A percentile compares a stretch with the other conserved stretches of the same genome.
Evolutionary conservation across 768 basidiomycete species (phyloP).

Genomic region (Trametes villosa): DNA sequence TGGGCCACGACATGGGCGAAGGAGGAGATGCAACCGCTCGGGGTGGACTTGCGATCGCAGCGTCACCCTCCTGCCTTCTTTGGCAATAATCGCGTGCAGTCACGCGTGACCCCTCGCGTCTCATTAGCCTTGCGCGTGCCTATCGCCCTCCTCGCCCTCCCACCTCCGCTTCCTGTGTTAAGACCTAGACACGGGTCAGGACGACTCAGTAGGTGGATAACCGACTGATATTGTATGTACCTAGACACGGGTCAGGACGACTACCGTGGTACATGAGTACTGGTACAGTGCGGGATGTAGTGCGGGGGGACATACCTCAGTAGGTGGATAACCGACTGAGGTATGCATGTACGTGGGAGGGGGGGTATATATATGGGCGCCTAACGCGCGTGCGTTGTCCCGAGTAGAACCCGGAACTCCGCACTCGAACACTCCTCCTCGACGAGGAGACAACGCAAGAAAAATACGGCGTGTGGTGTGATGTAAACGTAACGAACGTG

Average conservation of each 20-base stretch:
- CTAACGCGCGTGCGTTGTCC: not conserved
- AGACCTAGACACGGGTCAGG: not conserved
- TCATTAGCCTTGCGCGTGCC: constrained; percentile 4
- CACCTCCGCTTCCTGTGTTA: not conserved
- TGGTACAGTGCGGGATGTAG: too few species aligned
- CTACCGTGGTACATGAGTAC: too few species aligned
- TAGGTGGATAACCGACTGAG: not conserved
- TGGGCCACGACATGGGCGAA: not conserved
- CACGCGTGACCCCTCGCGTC: constrained; percentile 10
- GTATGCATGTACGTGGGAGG: not conserved
- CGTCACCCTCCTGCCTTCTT: not conserved
- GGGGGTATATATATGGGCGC: not conserved
- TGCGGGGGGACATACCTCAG: too few species aligned
- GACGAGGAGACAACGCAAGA: too few species aligned
- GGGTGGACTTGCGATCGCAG: not conserved
- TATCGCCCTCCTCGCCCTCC: too few species aligned
- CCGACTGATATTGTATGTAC: not conserved
- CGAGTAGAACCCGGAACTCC: too few species aligned
- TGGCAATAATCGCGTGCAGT: constrained; percentile 5
- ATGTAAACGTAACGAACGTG: too few species aligned
- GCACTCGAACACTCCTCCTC: too few species aligned
- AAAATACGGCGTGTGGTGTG: too few species aligned
- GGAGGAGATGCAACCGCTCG: not conserved
- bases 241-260: not conserved
- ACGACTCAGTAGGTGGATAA: not conserved